Base-by-base conservation (phyloP, 202 grass and related monocot genomes). In the Sporobolus alterniflorus region DNA sequence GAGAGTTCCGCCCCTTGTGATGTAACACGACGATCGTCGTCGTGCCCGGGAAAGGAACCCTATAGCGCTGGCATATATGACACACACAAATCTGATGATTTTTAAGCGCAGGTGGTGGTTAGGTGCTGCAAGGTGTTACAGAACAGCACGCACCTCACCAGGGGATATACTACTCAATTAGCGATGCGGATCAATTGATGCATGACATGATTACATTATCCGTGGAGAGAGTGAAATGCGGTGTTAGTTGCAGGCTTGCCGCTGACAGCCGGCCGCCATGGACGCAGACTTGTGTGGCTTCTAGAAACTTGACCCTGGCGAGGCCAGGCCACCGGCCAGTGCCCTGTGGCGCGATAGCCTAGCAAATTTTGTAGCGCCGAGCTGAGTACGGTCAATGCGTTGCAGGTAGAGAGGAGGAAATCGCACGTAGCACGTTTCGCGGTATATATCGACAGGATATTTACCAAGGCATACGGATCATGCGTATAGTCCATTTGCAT, bases 251-350 rank as follows among this genome's bases (percentile, higher is more conserved):
- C 61, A 11, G 31, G 82, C 81, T 39, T 24, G 62, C 32, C 17
- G 60, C 61, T 3, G 31, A 15, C 28, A 65, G 22, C 17, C 4
- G n/a, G 11, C 20, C 11, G 57, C 26, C 48, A 52, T 28, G 32
- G 49, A 81, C 24, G 54, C 36, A 7, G 67, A 57, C 28, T n/a
- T n/a, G 56, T 75, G 64, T 80, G 64, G 82, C 63, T 77, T 89
- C 82, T 77, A 89, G 78, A 85, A 82, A 18, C 78, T 73, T 40
- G 61, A 36, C 40, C 54, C 47, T 30, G 57, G 17, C 6, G 33
- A n/a, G n/a, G n/a, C n/a, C n/a, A n/a, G n/a, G n/a, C n/a, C n/a
- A n/a, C n/a, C n/a, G n/a, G n/a, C n/a, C n/a, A n/a, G n/a, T n/a
- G n/a, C n/a, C n/a, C n/a, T n/a, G n/a, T n/a, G n/a, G n/a, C n/a